Conservation (phyloP, 176 grass and related monocot genomes). For the Aegilops bicornis region DNA sequence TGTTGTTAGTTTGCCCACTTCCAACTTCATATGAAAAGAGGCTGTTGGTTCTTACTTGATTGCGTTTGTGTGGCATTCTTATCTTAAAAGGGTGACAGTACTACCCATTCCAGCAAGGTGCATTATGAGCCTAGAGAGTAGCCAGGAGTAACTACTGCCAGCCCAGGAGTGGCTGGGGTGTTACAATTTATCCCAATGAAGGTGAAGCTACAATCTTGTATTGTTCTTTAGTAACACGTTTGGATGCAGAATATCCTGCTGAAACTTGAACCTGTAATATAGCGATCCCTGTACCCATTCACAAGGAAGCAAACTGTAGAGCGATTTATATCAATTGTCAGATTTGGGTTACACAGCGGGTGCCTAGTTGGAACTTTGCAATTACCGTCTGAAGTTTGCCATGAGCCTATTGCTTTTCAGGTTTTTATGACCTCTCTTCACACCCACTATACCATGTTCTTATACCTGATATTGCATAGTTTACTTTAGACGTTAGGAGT, state of each 20-base stretch:
- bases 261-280: background rate
- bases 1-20: background rate
- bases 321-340: background rate
- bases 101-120: too few relatives aligned
- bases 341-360: background rate
- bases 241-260: conserved; percentile 12
- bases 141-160: too few relatives aligned
- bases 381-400: background rate
- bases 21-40: background rate
- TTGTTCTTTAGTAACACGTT: background rate
- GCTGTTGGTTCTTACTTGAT: background rate
- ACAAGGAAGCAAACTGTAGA: background rate
- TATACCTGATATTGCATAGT: background rate
- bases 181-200: background rate
- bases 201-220: conserved; percentile 5
- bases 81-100: too few relatives aligned
- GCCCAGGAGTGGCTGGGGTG: too few relatives aligned
- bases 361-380: background rate
- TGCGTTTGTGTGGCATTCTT: background rate
- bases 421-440: background rate
- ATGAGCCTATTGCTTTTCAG: background rate
- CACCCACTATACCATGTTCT: background rate
- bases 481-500: background rate
- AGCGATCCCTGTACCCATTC: background rate
- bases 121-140: too few relatives aligned